These are phyloP conservation scores for Xylaria flabelliformis DNA, from an alignment of 495 filamentous ascomycete genomes.

Conservation along the genomic window DNA sequence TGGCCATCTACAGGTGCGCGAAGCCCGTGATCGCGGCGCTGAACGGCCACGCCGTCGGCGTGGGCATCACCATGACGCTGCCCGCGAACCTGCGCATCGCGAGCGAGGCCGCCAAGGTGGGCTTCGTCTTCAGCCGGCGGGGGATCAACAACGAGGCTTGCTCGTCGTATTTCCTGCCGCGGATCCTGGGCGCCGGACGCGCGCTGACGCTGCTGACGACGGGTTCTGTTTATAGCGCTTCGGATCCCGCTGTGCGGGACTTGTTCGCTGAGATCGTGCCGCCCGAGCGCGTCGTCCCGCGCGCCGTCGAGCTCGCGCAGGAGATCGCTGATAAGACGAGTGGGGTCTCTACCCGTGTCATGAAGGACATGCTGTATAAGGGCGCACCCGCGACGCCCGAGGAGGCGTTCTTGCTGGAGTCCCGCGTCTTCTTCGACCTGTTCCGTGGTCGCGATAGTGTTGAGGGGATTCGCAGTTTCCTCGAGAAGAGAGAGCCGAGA, in stretches of 20 bases:
- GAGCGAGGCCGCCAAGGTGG: conserved; percentile 61
- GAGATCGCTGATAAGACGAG: conserved; percentile 66
- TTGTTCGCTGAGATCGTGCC: conserved; percentile 64
- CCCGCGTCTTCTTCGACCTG: conserved; percentile 60
- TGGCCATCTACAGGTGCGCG: conserved; percentile 66
- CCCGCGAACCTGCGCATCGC: conserved; percentile 65
- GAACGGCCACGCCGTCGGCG: conserved; percentile 69
- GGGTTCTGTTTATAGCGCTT: conserved; percentile 61
- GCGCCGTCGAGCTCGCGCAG: conserved; percentile 62
- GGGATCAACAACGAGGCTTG: conserved; percentile 69
- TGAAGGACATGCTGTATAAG: conserved; percentile 66
- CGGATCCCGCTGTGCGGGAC: conserved; percentile 57
- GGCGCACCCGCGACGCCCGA: conserved; percentile 58
- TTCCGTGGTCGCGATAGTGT: conserved; percentile 58
- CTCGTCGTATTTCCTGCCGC: conserved; percentile 68
- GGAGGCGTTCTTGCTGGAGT: conserved; percentile 65
- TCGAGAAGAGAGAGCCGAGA: conserved; percentile 56
- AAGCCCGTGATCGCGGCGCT: conserved; percentile 71
- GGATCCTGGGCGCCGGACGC: conserved; percentile 62
- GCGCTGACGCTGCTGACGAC: conserved; percentile 66
- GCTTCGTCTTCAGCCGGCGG: conserved; percentile 69
- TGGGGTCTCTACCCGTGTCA: conserved; percentile 59
- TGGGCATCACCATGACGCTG: conserved; percentile 73
- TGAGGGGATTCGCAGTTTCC: conserved; percentile 55
- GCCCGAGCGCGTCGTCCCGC: conserved; percentile 57